These are phyloP conservation scores for Candida dubliniensis DNA, from an alignment of 1,139 yeast genomes.

Conservation along the genomic window DNA sequence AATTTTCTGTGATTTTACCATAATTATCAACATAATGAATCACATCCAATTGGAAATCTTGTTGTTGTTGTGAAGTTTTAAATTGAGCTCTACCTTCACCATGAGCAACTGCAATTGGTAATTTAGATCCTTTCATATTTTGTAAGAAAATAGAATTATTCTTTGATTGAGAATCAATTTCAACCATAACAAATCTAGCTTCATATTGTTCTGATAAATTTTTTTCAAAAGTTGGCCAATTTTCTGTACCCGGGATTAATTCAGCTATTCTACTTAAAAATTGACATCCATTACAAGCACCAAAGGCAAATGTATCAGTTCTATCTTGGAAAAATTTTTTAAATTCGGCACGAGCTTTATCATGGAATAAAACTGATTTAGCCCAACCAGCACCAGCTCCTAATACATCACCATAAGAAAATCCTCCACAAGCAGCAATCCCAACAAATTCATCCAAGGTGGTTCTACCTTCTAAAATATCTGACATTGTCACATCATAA, in stretches of 20 bases:
- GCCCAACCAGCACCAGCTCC: constrained; percentile 99
- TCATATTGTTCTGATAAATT: constrained; percentile 94
- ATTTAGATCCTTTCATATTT: constrained; percentile 86
- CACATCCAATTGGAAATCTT: constrained; percentile 50
- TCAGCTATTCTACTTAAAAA: constrained; percentile 85
- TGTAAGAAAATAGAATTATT: constrained; percentile 73
- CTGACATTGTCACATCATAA: constrained; percentile 96
- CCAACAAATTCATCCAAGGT: constrained; percentile 85
- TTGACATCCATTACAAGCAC: constrained; percentile 99
- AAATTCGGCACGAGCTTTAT: constrained; percentile 74
- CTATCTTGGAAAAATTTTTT: constrained; percentile 79
- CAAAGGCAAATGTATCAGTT: constrained; percentile 93
- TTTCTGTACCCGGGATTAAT: constrained; percentile 90
- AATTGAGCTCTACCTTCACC: constrained; percentile 96
- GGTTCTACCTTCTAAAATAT: constrained; percentile 72
- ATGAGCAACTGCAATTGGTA: constrained; percentile 98
- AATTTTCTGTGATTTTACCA: constrained; percentile 76
- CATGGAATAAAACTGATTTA: constrained; percentile 89
- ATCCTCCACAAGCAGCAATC: constrained; percentile 98
- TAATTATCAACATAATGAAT: constrained; percentile 88
- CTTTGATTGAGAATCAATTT: constrained; percentile 53
- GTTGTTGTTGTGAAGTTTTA: constrained; percentile 39
- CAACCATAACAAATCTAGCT: constrained; percentile 92
- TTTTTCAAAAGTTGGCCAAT: constrained; percentile 97
- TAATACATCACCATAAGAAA: constrained; percentile 97